Conservation (phyloP, 2,329 filamentous ascomycete species). For the Microdochium bolleyi region DNA sequence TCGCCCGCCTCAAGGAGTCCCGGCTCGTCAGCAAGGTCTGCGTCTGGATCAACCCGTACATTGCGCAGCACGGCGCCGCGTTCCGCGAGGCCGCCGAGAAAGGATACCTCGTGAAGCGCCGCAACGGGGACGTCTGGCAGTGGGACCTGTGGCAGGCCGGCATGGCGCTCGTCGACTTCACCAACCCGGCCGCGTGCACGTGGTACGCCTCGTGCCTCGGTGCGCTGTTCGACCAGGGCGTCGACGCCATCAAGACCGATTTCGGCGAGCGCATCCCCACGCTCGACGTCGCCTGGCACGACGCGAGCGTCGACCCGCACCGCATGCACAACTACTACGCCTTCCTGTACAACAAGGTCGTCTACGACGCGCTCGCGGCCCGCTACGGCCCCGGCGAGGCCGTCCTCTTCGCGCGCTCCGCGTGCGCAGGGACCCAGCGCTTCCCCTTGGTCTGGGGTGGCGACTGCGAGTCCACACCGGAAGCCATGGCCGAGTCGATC, state of each 20-base stretch:
- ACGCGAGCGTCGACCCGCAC: conserved; percentile 46
- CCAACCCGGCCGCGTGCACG: conserved; percentile 57
- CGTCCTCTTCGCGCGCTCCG: conserved; percentile 58
- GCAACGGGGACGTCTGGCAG: conserved; percentile 64
- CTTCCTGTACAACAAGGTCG: conserved; percentile 63
- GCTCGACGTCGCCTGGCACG: conserved; percentile 56
- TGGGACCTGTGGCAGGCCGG: conserved; percentile 74
- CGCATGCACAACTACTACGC: conserved; percentile 74
- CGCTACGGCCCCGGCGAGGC: conserved; percentile 45
- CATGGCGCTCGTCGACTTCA: conserved; percentile 69
- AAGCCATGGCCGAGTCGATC: conserved; percentile 64
- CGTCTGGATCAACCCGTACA: conserved; percentile 72
- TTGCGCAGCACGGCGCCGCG: conserved; percentile 59
- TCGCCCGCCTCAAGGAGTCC: conserved; percentile 54
- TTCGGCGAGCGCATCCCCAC: conserved; percentile 67
- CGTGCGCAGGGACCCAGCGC: conserved; percentile 59
- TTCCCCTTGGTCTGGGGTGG: conserved; percentile 69
- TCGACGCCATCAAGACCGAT: conserved; percentile 69
- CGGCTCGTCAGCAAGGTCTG: conserved; percentile 57
- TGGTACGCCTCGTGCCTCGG: conserved; percentile 60
- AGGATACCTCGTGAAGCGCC: conserved; percentile 62
- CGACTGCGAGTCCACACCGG: conserved; percentile 66
- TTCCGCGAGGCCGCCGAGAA: conserved; percentile 57
- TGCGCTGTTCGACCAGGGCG: conserved; percentile 57
- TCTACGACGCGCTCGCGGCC: conserved; percentile 56